Conservation (phyloP, 805 yeast species). For the Ogataea nakhonphanomensis region DNA sequence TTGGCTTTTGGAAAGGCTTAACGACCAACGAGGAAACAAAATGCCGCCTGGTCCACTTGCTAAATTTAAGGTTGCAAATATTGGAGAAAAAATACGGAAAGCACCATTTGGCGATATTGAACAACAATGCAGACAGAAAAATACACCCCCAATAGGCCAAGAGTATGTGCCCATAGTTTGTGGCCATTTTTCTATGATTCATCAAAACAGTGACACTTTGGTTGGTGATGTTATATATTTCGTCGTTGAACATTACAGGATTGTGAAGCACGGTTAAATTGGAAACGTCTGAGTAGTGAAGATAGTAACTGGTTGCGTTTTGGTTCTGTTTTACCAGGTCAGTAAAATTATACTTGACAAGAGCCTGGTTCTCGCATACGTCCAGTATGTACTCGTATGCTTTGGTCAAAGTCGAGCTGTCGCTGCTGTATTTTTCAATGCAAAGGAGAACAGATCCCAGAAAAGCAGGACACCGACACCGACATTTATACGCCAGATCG, state of each 20-base stretch:
- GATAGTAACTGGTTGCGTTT: slow-evolving; percentile 27
- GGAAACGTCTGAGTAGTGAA: slow-evolving; percentile 14
- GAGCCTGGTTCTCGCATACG: slow-evolving; percentile 34
- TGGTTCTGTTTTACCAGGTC: slow-evolving; percentile 29
- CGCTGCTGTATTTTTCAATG: slow-evolving; percentile 30
- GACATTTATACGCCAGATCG: slow-evolving; percentile 34
- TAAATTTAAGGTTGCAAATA: slow-evolving; percentile 19
- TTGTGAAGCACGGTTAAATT: slow-evolving; percentile 18
- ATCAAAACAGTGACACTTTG: slow-evolving; percentile 29
- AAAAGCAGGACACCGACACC: slow-evolving; percentile 34
- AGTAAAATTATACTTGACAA: slow-evolving; percentile 24
- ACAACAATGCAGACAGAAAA: slow-evolving; percentile 20
- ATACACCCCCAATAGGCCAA: slow-evolving; percentile 34
- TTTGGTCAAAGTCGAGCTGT: slow-evolving; percentile 27
- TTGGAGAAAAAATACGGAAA: slow-evolving; percentile 29
- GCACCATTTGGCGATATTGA: slow-evolving; percentile 35
- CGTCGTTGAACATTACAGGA: slow-evolving; percentile 28
- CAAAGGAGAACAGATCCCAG: slow-evolving; percentile 36
- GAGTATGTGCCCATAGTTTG: slow-evolving; percentile 28
- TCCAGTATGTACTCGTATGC: slow-evolving; percentile 35
- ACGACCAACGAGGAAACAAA: slow-evolving; percentile 33
- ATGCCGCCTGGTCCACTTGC: slow-evolving; percentile 33
- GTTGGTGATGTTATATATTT: slow-evolving; percentile 25
- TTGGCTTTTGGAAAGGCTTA: slow-evolving; percentile 15
- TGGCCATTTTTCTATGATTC: slow-evolving; percentile 29